Evolutionary conservation across 2,329 filamentous ascomycete genomes (phyloP), one percentile per base, ranked within the genome.

Genomic region (Colletotrichum chrysophilum): DNA sequence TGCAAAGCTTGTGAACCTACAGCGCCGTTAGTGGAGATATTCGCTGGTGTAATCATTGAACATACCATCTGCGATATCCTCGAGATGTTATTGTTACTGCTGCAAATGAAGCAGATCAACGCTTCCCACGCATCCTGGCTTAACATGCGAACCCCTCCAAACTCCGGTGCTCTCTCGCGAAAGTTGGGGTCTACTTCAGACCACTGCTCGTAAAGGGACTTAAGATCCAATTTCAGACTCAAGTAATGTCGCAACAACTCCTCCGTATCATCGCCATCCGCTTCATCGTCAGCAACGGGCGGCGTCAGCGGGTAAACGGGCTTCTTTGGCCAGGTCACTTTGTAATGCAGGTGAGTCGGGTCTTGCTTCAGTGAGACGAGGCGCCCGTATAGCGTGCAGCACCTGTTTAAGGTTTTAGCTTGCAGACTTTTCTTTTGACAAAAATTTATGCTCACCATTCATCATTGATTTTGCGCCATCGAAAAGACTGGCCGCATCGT

Each of bases 91-190:
- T 99, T 99, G 86, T 99, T 99, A 85, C 96, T 98, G 85, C 96
- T 98, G 89, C 97, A 99, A 78, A 99, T 99, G 85, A 99, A 99
- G 72, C 94, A 93, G 28, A 99, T 88, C 26, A 99, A 88, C 1
- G 97, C 93, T 84, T 99, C 97, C 97, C 97, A 99, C 1, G 96
- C 93, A 87, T 98, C 96, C 86, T 99, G 97, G 80, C 94, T 95
- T 60, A 99, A 87, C 78, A 99, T 98, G 26, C 97, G 93, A 71
- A 99, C 94, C 14, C 97, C 97, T 0, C 94, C 93, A 83, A 99
- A 99, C 71, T 93, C 93, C 0, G 94, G 93, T 0, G 97, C 96
- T 79, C 95, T 95, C 81, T 93, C 94, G 80, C 93, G 94, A 85
- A 99, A 99, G 83, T 98, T 98, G 30, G 93, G 85, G 82, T 99